Conservation (phyloP, 2,329 filamentous ascomycete species). For the Fusarium longipes region DNA sequence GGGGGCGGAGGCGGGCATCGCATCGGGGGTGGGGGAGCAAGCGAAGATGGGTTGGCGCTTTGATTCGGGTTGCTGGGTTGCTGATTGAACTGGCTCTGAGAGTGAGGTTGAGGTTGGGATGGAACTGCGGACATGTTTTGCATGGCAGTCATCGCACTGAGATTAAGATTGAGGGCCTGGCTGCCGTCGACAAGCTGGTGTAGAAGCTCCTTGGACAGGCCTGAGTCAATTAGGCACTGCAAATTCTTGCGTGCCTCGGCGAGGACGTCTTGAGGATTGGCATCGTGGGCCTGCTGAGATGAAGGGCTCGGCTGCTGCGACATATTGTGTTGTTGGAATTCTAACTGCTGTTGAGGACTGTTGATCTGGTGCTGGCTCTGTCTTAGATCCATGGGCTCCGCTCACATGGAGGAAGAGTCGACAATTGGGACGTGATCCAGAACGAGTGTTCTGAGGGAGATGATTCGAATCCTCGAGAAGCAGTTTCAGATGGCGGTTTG, state of each 20-base stretch:
- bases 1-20: slow-evolving; percentile 51
- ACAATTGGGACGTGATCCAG: slow-evolving; percentile 30
- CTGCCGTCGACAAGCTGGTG: slow-evolving; percentile 56
- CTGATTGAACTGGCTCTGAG: slow-evolving; percentile 34
- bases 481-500: not conserved
- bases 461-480: not conserved
- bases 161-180: slow-evolving; percentile 48
- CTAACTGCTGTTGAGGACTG: slow-evolving; percentile 43
- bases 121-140: slow-evolving; percentile 25
- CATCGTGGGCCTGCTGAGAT: slow-evolving; percentile 47
- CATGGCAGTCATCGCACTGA: slow-evolving; percentile 32
- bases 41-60: slow-evolving; percentile 36
- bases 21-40: slow-evolving; percentile 48
- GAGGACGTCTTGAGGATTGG: slow-evolving; percentile 57
- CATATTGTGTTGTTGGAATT: slow-evolving; percentile 40
- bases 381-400: slow-evolving; percentile 50
- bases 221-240: slow-evolving; percentile 59
- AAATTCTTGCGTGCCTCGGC: slow-evolving; percentile 59
- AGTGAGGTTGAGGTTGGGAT: slow-evolving; percentile 28
- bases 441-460: slow-evolving; percentile 9
- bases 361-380: slow-evolving; percentile 37
- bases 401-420: slow-evolving; percentile 47
- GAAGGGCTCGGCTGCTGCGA: slow-evolving; percentile 44
- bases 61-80: slow-evolving; percentile 34
- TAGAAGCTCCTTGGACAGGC: slow-evolving; percentile 57